Base-by-base conservation (phyloP, 164 flowering plant species). In the Santalum album region DNA sequence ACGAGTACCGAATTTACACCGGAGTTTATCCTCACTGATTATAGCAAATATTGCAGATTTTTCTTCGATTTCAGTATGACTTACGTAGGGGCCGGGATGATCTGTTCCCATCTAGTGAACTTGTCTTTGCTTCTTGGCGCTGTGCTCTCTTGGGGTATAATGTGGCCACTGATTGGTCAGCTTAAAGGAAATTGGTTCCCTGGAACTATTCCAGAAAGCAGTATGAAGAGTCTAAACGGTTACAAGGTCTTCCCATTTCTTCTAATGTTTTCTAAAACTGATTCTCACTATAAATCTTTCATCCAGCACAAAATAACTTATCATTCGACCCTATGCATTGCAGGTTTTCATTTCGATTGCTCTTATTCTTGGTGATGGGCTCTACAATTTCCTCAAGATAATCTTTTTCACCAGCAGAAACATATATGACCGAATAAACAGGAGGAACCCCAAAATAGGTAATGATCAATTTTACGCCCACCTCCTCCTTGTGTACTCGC, bases 71-170 rank as follows among this genome's bases (percentile, higher is more conserved):
- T 90, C 65, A 79, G 81, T 59, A 58, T 61, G 79, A 87, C 90
- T 6, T 85, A 83, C 26, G 58, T 87, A 14, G 96, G 94, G 54
- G 94, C 94, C 0, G 96, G 97, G 57, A 87, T 87, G 97, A 85
- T 87, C 12, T 83, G 82, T 63, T 73, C 96, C 22, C 89, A 86
- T 59, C 67, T 86, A 11, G 92, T 82, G 57, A 91, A 88, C 66
- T 67, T 84, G 47, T 91, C 96, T 11, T 58, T 88, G 74, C 92
- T 91, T 53, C 56, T 86, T 20, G 98, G 98, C 1, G 92, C 95
- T 1, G 81, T 86, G 55, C 70, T 91, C n/a, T 91, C 96, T 26
- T 89, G 87, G 87, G 96, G 95, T 18, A 18, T 88, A 12, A 86
- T 92, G 96, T 92, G 98, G 98, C 96, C 98, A 17, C 59, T 92